Evolutionary conservation across 2,329 filamentous ascomycete species (phyloP), one percentile per base, ranked within the genome.

Genomic region (Clathrospora elynae): DNA sequence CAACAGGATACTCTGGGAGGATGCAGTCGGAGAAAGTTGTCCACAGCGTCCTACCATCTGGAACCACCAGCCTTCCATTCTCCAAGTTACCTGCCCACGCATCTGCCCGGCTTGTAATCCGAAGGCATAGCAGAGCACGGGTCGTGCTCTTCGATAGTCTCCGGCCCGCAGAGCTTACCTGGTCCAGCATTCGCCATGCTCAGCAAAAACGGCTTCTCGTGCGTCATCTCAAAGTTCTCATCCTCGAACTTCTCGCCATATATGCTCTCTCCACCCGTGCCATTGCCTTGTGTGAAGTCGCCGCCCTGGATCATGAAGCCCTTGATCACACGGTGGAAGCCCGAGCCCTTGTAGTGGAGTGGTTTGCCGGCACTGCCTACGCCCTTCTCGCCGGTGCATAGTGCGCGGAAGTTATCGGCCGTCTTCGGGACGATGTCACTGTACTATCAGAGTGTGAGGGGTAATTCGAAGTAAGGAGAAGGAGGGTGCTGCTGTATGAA

Each of bases 281-380:
- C 93, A 69, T 97, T 92, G 69, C 90, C 90, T 41, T 83, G 85
- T 34, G 92, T 99, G 72, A 99, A 99, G 73, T 97, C 93, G 73
- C 93, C 92, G 67, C 93, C 92, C 76, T 96, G 88, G 66, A 96
- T 93, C 92, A 99, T 97, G 75, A 99, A 99, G 64, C 88, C 83
- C 79, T 96, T 96, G 77, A 99, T 99, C 54, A 99, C 88, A 36
- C 92, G 88, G 78, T 99, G 92, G 79, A 99, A 97, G 60, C 77
- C 78, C 49, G 88, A 95, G 59, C 89, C 81, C 79, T 96, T 96
- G 83, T 90, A 99, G 78, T 89, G 87, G 38, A 99, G 81, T 31
- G 86, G 87, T 75, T 91, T 91, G 69, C 90, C 91, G 19, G 82
- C 74, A 68, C 88, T 88, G 57, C 90, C 88, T 16, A 80, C 61